Evolutionary conservation across 176 grass and related monocot species (phyloP), one percentile per base, ranked within the genome.

Genomic region (Miscanthus lutarioriparius): DNA sequence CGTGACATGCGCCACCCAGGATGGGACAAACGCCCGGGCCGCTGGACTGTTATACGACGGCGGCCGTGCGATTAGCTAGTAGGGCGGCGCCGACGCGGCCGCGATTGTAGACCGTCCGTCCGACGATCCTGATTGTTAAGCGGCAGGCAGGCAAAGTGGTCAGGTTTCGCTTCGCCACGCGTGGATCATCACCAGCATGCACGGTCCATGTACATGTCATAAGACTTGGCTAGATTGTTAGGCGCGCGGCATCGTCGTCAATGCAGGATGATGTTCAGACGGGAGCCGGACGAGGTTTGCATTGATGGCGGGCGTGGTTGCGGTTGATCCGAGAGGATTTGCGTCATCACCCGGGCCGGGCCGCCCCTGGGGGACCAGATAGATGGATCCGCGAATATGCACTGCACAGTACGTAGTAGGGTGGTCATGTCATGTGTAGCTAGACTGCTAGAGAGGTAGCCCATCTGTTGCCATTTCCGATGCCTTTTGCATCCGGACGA

Each of bases 391-490:
- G 37, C 8, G 78, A 43, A 28, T 26, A 64, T 37, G 54, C 28
- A 77, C 58, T 61, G 56, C 56, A 59, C 56, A n/a, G 9, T 23
- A 10, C 5, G n/a, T 22, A 58, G 56, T 36, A 40, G 62, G n/a
- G 26, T 22, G 77, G 59, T 75, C 59, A 19, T 19, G 59, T 75
- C 59, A 19, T 19, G 19, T 43, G 44, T 39, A 56, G 75, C 20
- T 40, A 67, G 30, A 33, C 30, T 0, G 7, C 65, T 40, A 63
- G 20, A 54, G 76, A 12, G 22, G 53, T 53, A 69, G 70, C 69
- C 76, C 67, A 12, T 75, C 36, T 62, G 64, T n/a, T 89, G 28
- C 82, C 64, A 69, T 70, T 85, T 75, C 77, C 82, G 56, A 85
- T 64, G 70, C 37, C 12, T 74, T 58, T 47, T 23, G 8, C 53